Conservation (phyloP, 106 monocot genomes). For the Triglochin maritima region DNA sequence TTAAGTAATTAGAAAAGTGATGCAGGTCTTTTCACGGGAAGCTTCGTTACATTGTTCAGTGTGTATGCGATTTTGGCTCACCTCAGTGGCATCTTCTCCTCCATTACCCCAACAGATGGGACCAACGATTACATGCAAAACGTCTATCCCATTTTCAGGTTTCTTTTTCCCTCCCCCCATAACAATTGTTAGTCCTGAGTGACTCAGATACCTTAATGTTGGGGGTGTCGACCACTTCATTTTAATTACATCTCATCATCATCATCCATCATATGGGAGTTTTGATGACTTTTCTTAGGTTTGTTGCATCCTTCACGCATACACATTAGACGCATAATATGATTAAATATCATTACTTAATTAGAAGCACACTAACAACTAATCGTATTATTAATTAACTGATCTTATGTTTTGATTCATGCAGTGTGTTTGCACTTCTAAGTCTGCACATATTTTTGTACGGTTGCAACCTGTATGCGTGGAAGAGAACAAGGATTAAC, state of each 20-base stretch:
- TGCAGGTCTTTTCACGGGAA: conserved; percentile 92
- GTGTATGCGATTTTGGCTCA: conserved; percentile 93
- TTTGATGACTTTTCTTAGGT: neutral
- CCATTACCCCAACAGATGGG: conserved; percentile 6
- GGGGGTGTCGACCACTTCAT: too few relatives aligned
- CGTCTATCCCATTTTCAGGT: conserved; percentile 96
- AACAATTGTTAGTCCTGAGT: too few relatives aligned
- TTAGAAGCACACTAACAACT: neutral
- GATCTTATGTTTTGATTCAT: neutral
- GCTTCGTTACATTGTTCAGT: conserved; percentile 71
- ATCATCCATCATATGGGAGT: neutral
- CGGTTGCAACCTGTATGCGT: conserved; percentile 80
- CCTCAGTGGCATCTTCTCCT: conserved; percentile 64
- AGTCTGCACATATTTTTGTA: conserved; percentile 93
- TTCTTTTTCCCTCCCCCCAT: neutral
- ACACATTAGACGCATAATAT: neutral
- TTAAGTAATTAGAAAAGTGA: neutral
- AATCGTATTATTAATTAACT: neutral
- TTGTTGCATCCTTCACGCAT: neutral
- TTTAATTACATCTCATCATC: too few relatives aligned
- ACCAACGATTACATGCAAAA: conserved; percentile 61
- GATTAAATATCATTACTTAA: neutral
- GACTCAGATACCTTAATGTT: too few relatives aligned
- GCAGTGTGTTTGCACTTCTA: conserved; percentile 83
- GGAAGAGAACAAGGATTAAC: conserved; percentile 83